These are phyloP conservation scores for Colletotrichum gloeosporioides DNA, from an alignment of 2,329 filamentous ascomycete genomes.

Conservation along the genomic window DNA sequence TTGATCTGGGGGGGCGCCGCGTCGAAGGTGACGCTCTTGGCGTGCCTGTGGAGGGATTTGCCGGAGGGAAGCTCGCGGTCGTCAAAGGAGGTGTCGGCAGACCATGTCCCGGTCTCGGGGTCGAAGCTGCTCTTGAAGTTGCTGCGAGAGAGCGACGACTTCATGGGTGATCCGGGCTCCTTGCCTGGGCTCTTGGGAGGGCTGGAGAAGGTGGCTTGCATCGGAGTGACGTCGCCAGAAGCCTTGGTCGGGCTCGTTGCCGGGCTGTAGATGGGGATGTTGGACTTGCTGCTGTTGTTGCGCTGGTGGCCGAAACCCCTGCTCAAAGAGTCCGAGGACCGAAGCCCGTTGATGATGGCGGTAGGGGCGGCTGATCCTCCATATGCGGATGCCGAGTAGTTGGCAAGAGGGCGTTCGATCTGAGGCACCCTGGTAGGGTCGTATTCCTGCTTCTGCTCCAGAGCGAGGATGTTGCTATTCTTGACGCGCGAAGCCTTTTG, in stretches of 20 bases:
- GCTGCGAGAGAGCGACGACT: constrained; percentile 81
- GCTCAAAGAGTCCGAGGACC: constrained; percentile 51
- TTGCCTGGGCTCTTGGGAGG: constrained; percentile 65
- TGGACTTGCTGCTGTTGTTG: constrained; percentile 62
- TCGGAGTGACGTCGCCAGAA: not conserved
- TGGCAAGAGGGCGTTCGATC: constrained; percentile 82
- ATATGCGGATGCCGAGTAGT: constrained; percentile 76
- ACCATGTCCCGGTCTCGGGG: constrained; percentile 71
- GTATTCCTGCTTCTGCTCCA: constrained; percentile 92
- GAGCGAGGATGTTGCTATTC: constrained; percentile 96
- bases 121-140: constrained; percentile 74
- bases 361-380: constrained; percentile 52
- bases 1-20: constrained; percentile 92
- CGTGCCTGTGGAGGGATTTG: constrained; percentile 77
- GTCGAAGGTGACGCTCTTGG: constrained; percentile 98
- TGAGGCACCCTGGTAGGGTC: constrained; percentile 79
- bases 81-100: constrained; percentile 65
- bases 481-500: constrained; percentile 95
- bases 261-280: constrained; percentile 63
- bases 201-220: constrained; percentile 23
- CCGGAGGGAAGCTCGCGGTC: constrained; percentile 68
- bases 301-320: constrained; percentile 51
- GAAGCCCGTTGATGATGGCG: constrained; percentile 49
- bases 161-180: constrained; percentile 79
- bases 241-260: constrained; percentile 36